Evolutionary conservation across 805 yeast species (phyloP).

Genomic region (Vanderwaltozyma verrucispora): DNA sequence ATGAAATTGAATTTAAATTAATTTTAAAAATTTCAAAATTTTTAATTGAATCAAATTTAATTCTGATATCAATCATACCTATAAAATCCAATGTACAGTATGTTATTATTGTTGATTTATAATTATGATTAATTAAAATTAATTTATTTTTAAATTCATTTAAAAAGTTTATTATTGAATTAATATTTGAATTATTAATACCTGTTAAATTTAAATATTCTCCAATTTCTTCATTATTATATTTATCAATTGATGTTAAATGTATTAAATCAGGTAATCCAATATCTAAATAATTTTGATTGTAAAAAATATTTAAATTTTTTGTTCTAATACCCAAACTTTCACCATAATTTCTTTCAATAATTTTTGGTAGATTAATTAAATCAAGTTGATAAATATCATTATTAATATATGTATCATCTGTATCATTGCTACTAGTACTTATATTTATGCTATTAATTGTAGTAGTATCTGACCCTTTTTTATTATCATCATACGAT

Average conservation of each 20-base stretch:
- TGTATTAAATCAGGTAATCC: slow-evolving; percentile 66
- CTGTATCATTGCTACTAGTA: not conserved
- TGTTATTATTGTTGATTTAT: slow-evolving; percentile 31
- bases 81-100: slow-evolving; percentile 69
- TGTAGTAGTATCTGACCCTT: not conserved
- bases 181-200: slow-evolving; percentile 34
- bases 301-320: slow-evolving; percentile 11
- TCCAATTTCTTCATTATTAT: slow-evolving; percentile 36
- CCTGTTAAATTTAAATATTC: slow-evolving; percentile 41
- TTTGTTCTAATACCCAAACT: slow-evolving; percentile 21
- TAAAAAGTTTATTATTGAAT: slow-evolving; percentile 39
- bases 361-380: slow-evolving; percentile 23
- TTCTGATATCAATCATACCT: slow-evolving; percentile 60
- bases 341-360: slow-evolving; percentile 25
- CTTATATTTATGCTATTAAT: not conserved
- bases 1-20: slow-evolving; percentile 18
- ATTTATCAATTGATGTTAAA: slow-evolving; percentile 34
- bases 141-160: too few relatives aligned
- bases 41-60: slow-evolving; percentile 35
- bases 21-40: slow-evolving; percentile 20
- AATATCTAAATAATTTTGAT: slow-evolving; percentile 30
- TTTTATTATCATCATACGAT: not conserved
- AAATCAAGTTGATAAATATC: too few relatives aligned
- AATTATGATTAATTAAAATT: too few relatives aligned
- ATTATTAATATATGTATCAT: slow-evolving; percentile 1